phyloP scores from a whole-genome alignment of 192 early-diverging fungal species.

The Phlyctochytrium arcticum region DNA sequence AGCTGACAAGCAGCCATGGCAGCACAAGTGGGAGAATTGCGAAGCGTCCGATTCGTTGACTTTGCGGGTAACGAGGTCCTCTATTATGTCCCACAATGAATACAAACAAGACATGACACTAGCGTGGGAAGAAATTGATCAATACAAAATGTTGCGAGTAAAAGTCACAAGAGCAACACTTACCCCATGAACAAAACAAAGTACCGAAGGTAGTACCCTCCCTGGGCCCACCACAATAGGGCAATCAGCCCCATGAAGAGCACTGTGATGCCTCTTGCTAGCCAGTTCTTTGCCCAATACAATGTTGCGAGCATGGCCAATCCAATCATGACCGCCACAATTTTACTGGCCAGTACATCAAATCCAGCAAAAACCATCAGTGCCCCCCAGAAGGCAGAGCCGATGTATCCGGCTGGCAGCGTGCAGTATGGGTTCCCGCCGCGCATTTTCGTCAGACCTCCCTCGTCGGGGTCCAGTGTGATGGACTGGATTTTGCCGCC shows the following conservation, averaged over 20 bases:
- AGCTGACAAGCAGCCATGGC: constrained; percentile 66
- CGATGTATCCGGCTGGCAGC: constrained; percentile 86
- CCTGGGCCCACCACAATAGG: constrained; percentile 78
- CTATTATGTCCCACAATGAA: constrained; percentile 92
- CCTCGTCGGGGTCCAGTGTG: constrained; percentile 87
- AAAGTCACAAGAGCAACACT: constrained; percentile 5
- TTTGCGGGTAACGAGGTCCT: constrained; percentile 85
- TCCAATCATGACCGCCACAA: constrained; percentile 81
- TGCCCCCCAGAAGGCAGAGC: constrained; percentile 82
- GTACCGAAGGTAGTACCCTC: constrained; percentile 73
- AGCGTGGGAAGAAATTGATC: background rate
- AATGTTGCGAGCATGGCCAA: constrained; percentile 75
- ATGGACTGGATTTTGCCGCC: constrained; percentile 86
- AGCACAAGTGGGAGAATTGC: constrained; percentile 59
- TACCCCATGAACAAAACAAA: constrained; percentile 92
- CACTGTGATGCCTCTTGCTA: constrained; percentile 74
- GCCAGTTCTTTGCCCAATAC: constrained; percentile 86
- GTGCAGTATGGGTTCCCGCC: constrained; percentile 78
- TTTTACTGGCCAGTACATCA: constrained; percentile 79
- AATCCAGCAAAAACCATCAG: constrained; percentile 93
- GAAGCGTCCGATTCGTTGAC: constrained; percentile 94
- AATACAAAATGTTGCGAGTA: background rate
- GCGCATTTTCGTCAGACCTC: constrained; percentile 79
- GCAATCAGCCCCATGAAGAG: constrained; percentile 79
- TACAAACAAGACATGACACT: constrained; percentile 93